phyloP scores from a whole-genome alignment of 164 flowering plant genomes.

The Annona squamosa region DNA sequence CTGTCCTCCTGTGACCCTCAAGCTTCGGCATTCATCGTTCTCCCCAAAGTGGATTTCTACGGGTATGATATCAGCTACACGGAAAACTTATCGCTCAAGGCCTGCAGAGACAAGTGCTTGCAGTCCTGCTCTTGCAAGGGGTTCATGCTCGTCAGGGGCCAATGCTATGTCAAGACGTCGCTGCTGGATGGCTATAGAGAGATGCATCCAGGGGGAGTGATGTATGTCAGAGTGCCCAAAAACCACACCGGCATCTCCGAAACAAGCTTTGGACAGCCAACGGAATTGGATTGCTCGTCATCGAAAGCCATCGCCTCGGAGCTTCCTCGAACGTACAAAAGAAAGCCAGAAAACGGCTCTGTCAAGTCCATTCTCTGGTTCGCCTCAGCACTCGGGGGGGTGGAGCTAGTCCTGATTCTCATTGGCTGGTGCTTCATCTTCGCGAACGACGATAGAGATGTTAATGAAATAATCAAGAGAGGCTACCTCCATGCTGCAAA shows the following conservation, averaged over 20 bases:
- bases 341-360: background rate
- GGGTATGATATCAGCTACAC: slow-evolving; percentile 5
- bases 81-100: background rate
- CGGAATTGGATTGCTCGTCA: background rate
- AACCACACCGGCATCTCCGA: background rate
- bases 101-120: slow-evolving; percentile 9
- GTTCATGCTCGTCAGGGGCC: slow-evolving; percentile 5
- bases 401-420: slow-evolving; percentile 13
- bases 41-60: slow-evolving; percentile 11
- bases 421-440: slow-evolving; percentile 10
- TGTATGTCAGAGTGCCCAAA: slow-evolving; percentile 13
- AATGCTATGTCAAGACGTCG: slow-evolving; percentile 6
- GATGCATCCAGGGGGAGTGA: background rate
- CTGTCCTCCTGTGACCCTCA: background rate
- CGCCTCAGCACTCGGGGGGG: slow-evolving; percentile 13
- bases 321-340: background rate
- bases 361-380: slow-evolving; percentile 1
- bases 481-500: slow-evolving; percentile 10
- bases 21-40: slow-evolving; percentile 2
- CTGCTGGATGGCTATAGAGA: slow-evolving; percentile 10
- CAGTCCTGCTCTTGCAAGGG: slow-evolving; percentile 9
- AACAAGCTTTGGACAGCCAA: background rate
- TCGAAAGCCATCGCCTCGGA: background rate
- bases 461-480: background rate
- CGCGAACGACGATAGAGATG: background rate